Base-by-base conservation (phyloP, 1,284 basidiomycete genomes). In the Heterobasidion parviporum region DNA sequence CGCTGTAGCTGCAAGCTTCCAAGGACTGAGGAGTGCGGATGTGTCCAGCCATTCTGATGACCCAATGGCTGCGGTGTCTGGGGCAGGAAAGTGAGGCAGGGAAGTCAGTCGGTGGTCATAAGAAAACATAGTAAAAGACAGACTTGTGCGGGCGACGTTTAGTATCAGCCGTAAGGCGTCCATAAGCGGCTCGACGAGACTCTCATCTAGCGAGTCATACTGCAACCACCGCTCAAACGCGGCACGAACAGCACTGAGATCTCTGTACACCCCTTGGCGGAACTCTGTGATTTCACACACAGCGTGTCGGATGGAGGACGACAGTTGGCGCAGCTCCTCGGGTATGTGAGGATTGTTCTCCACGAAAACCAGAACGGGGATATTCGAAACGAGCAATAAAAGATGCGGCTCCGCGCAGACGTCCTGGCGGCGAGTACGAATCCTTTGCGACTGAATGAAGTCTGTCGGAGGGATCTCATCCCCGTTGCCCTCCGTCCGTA, bases 1-100 rank as follows among this genome's bases (percentile, higher is more conserved):
- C 1, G 85, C 83, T 0, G 89, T 89, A 2, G 85, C 86, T 15
- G 85, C 81, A 38, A 91, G 79, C 64, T 87, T 87, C 87, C 89
- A 92, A 0, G 88, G 89, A 59, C 85, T 89, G 26, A 91, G 74
- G 43, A 85, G 72, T 20, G 78, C 81, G 0, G 80, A 80, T 6
- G 84, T 77, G 55, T 79, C 73, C 14, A 81, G 77, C 76, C 83
- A 85, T 49, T 81, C 79, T 26, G 78, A 76, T 16, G 80, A 70
- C 43, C 80, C 79, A n/a, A 79, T 70, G 64, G 69, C 64, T 15
- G 69, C 66, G 62, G 61, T 56, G 33, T 57, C 44, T 59, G 20
- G n/a, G 15, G 38, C 16, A 8, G 38, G 6, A 26, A 6, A 5
- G n/a, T 59, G 20, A 15, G 15, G 38, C 16, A 8, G 38, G 6